Base-by-base conservation (phyloP, 2,329 filamentous ascomycete species). In the Keithomyces neogunnii region DNA sequence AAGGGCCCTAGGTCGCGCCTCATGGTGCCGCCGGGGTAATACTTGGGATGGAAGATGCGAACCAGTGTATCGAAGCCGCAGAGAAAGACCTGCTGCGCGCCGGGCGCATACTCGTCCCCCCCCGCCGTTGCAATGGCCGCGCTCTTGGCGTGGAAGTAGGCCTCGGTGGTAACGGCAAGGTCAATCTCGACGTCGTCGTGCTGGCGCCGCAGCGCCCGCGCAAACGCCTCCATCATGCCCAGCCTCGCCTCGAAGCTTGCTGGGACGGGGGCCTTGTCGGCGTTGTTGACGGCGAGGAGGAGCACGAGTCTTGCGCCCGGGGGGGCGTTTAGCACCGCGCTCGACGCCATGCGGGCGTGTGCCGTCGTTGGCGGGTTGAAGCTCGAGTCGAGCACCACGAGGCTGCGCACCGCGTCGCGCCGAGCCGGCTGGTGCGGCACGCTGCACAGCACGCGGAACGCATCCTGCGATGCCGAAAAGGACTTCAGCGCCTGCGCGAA, bases 41-140 rank as follows among this genome's bases (percentile, higher is more conserved):
- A 92, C 63, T 86, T 88, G 0, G 85, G 77, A 47, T 87, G 73
- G 50, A 88, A 80, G 49, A 92, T 81, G 26, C 88, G 78, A 13
- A 86, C 80, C 5, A 91, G 69, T 0, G 88, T 92, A 60, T 92
- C 88, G 63, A 82, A 92, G 31, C 88, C 88, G 2, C 82, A 78
- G 2, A 91, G 76, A 60, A 88, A 88, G 3, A 87, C 69, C 59
- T 89, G 85, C 49, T 76, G 70, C 6, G 65, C 44, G 11, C 28
- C 38, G 5, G 19, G 19, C 19, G 19, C 19, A 19, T 19, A 19
- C 19, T 62, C 49, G 56, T 80, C 82, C 38, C 71, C 69, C 0
- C 70, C 69, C 0, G 66, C 65, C 7, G 64, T 60, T 0, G 73
- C 69, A 31, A 91, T 81, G 1, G 80, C 81, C 10, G 61, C 57